Percentiles rank a stretch among this genome's conserved stretches.
phyloP scores from a whole-genome alignment of 345 rosid species.

The Euclidium syriacum region DNA sequence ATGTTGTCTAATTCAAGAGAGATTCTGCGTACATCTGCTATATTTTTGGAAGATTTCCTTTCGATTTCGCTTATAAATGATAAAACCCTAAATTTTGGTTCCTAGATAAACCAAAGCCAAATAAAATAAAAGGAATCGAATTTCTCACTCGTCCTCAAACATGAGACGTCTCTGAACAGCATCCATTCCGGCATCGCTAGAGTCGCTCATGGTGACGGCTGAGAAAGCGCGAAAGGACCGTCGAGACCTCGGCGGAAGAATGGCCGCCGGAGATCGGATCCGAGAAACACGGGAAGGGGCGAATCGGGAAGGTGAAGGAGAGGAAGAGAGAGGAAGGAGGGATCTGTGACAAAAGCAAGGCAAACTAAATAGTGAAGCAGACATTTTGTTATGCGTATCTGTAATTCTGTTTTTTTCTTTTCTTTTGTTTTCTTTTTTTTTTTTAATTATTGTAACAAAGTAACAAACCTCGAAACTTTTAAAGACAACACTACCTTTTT shows the following conservation, averaged over 20 bases:
- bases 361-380: background rate
- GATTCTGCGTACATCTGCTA: background rate
- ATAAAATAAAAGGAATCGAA: background rate
- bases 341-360: conserved; percentile 1
- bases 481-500: no score
- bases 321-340: conserved; percentile 10
- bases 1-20: background rate
- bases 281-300: background rate
- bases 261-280: background rate
- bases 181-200: conserved; percentile 75
- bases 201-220: conserved; percentile 44
- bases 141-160: conserved; percentile 82
- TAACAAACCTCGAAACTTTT: no score
- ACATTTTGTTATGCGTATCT: background rate
- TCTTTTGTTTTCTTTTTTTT: background rate
- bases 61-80: background rate
- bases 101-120: background rate
- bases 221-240: conserved; percentile 12
- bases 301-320: conserved; percentile 3
- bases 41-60: background rate
- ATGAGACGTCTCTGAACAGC: conserved; percentile 98
- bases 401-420: background rate
- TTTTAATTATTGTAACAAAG: background rate
- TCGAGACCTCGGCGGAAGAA: conserved; percentile 11
- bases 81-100: background rate